These are phyloP conservation scores for Apiospora hydei DNA, from an alignment of 2,329 filamentous ascomycete species.

Conservation along the genomic window DNA sequence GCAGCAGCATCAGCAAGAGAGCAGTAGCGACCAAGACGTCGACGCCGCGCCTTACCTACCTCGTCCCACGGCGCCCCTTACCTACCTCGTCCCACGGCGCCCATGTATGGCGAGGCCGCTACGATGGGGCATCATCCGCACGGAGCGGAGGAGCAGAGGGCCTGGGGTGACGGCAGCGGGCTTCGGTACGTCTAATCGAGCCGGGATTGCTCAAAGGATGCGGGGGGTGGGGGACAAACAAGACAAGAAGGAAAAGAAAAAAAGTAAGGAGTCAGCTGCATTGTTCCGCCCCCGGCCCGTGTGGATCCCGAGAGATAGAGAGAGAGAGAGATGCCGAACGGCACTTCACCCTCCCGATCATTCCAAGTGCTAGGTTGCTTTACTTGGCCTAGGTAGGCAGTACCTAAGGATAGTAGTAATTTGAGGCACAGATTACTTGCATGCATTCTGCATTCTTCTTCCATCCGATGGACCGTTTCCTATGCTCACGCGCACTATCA, in stretches of 20 bases:
- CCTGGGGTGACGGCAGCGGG: background rate
- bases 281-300: background rate
- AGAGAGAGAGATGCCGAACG: background rate
- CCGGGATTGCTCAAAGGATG: background rate
- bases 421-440: background rate
- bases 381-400: background rate
- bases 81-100: background rate
- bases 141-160: background rate
- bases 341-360: background rate
- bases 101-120: background rate
- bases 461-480: background rate
- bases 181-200: background rate
- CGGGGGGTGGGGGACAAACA: background rate
- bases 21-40: background rate
- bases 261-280: background rate
- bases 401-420: background rate
- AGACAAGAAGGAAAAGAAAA: background rate
- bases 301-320: background rate
- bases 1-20: background rate
- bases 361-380: background rate
- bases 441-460: background rate
- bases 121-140: background rate
- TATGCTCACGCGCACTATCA: background rate
- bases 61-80: background rate
- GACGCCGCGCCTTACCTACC: background rate